phyloP scores from a whole-genome alignment of 2,329 filamentous ascomycete species.

The Aspergillus eucalypticola region DNA sequence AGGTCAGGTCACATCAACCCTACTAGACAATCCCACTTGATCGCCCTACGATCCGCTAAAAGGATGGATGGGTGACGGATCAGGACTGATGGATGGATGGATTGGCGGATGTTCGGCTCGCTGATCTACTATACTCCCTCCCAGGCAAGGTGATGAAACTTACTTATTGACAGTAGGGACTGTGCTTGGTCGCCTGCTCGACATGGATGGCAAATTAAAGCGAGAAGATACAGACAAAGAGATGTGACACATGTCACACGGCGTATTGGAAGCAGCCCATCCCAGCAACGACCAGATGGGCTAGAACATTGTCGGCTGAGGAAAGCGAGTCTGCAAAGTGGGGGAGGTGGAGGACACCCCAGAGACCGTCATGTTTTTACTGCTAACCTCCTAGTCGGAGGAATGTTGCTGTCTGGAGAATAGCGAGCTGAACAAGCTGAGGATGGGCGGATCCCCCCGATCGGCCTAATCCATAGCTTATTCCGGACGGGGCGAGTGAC shows the following conservation, averaged over 20 bases:
- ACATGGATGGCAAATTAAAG: not conserved
- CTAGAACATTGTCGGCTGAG: not conserved
- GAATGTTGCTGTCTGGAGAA: not conserved
- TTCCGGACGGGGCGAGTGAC: not conserved
- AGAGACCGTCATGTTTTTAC: too few relatives aligned
- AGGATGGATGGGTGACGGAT: too few relatives aligned
- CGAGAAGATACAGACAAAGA: too few relatives aligned
- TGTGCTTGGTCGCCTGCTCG: not conserved
- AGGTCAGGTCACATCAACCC: not conserved
- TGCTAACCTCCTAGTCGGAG: not conserved
- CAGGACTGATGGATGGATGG: too few relatives aligned
- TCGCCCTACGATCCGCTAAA: not conserved
- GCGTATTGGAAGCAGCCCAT: not conserved
- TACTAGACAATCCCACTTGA: not conserved
- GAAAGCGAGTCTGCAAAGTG: not conserved
- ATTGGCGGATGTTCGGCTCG: not conserved
- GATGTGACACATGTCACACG: slow-evolving; percentile 6
- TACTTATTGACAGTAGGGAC: not conserved
- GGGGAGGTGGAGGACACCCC: too few relatives aligned
- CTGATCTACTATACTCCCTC: slow-evolving; percentile 1
- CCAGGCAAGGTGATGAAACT: not conserved
- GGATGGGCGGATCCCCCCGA: not conserved
- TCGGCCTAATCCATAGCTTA: slow-evolving; percentile 3
- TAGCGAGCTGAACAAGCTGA: too few relatives aligned
- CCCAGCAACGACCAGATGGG: not conserved